Percentiles rank a stretch among this genome's conserved stretches.
These are phyloP conservation scores for Bipolaris zeicola DNA, from an alignment of 2,329 filamentous ascomycete genomes.

Conservation along the genomic window DNA sequence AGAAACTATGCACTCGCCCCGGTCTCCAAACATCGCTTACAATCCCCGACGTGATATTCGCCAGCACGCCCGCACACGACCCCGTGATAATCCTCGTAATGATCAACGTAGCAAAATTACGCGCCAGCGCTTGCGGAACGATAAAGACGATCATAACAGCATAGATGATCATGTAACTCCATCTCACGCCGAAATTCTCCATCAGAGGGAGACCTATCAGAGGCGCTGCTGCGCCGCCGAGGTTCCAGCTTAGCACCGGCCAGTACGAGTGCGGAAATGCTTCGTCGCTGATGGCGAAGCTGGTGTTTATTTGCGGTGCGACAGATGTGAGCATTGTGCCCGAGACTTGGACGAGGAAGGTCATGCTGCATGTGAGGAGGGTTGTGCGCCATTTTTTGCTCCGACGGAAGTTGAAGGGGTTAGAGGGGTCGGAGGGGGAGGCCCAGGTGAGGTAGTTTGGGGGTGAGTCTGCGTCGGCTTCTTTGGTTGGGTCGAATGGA, in stretches of 20 bases:
- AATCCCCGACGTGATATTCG: constrained; percentile 48
- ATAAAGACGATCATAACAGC: constrained; percentile 50
- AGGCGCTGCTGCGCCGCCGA: constrained; percentile 51
- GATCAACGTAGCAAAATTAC: constrained; percentile 54
- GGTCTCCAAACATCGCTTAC: constrained; percentile 48
- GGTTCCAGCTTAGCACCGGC: constrained; percentile 50
- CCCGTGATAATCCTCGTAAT: constrained; percentile 54
- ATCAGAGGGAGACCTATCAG: constrained; percentile 52
- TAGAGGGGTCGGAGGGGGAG: constrained; percentile 30
- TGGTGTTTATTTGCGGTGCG: constrained; percentile 45
- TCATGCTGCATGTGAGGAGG: constrained; percentile 52
- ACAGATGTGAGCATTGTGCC: constrained; percentile 44
- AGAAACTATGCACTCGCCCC: constrained; percentile 48
- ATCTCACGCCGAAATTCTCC: constrained; percentile 53
- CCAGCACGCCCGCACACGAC: constrained; percentile 51
- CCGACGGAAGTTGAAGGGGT: constrained; percentile 51
- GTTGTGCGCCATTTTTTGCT: constrained; percentile 52
- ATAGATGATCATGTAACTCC: constrained; percentile 52
- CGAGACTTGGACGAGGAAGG: constrained; percentile 40
- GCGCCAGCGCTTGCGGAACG: constrained; percentile 51
- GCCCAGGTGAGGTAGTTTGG: constrained; percentile 26
- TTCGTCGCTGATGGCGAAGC: constrained; percentile 48
- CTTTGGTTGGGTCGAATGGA: not conserved
- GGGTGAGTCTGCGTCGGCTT: not conserved
- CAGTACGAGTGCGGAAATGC: constrained; percentile 51